Base-by-base conservation (phyloP, 441 rosid genomes). In the Gossypium aridum region DNA sequence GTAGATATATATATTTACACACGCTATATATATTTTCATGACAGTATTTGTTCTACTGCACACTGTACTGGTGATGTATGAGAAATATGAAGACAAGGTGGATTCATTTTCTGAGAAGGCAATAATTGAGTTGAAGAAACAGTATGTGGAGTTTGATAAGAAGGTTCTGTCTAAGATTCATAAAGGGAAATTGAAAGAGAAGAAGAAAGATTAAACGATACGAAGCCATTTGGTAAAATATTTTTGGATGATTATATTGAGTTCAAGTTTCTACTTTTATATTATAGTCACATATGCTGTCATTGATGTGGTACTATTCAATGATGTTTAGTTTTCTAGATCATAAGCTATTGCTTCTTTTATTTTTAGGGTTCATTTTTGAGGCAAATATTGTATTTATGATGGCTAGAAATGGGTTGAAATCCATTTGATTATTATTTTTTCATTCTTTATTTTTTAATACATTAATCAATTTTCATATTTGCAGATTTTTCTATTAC, bases 91-190 rank as follows among this genome's bases (percentile, higher is more conserved):
- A 45, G 98, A 91, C 74, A 80, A 84, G 81, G 83, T 96, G 2
- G 99, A 96, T 51, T 85, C 89, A 57, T 86, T 86, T 75, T 88
- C 87, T 28, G 97, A 91, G 84, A 95, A 88, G 88, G 90, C 91
- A 60, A 72, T 78, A 81, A 72, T 79, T 19, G 91, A 91, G 86
- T 80, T 93, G 74, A 95, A 89, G 88, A 93, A 90, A 88, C 97
- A 84, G 62, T 90, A 90, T 62, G 86, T 82, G 0, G 89, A 82
- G 20, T 75, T 95, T 5, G 97, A 95, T 75, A 91, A 79, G 45
- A 95, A 95, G 88, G 88, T 87, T 25, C 81, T 90, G 80, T 88
- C 94, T 79, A 93, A 89, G 89, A 90, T 95, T 63, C 95, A 91
- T 0, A 85, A 47, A 81, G 91, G 96, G 20, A 82, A 85, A 28